Conservation (phyloP, 2,329 filamentous ascomycete genomes). For the Aureobasidium sp. region DNA sequence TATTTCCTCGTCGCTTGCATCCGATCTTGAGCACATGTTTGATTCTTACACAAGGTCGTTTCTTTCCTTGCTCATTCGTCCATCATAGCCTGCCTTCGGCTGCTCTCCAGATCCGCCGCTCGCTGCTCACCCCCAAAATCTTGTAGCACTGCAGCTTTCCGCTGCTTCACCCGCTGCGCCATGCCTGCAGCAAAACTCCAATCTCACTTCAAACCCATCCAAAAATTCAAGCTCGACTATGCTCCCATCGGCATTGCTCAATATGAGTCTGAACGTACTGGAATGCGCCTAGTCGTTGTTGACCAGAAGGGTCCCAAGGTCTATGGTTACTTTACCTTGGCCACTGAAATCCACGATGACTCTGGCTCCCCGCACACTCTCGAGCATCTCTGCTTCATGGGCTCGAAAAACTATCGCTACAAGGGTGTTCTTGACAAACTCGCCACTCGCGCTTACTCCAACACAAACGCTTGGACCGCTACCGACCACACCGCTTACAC, state of each 20-base stretch:
- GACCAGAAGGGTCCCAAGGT: constrained; percentile 93
- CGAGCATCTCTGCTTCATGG: constrained; percentile 52
- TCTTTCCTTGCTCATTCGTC: neutral
- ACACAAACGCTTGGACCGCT: constrained; percentile 94
- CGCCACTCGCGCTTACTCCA: constrained; percentile 84
- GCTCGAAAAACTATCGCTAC: constrained; percentile 86
- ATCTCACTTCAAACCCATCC: constrained; percentile 70
- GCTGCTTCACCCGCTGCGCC: neutral
- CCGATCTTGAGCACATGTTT: too few species aligned
- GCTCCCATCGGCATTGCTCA: constrained; percentile 82
- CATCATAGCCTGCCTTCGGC: neutral
- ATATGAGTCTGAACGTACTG: constrained; percentile 91
- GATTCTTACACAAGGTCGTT: neutral
- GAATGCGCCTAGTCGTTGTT: constrained; percentile 89
- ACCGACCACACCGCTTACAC: constrained; percentile 96
- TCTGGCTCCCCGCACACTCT: constrained; percentile 68
- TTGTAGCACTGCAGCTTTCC: neutral
- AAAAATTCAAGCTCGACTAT: constrained; percentile 84
- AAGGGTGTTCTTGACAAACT: constrained; percentile 94
- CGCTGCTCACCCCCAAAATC: constrained; percentile 2
- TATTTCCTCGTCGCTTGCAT: neutral
- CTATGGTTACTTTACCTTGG: constrained; percentile 87
- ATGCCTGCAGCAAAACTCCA: constrained; percentile 19
- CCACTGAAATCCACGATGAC: constrained; percentile 96
- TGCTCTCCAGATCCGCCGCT: neutral